These are phyloP conservation scores for Septoria linicola DNA, from an alignment of 2,329 filamentous ascomycete genomes.

Conservation along the genomic window DNA sequence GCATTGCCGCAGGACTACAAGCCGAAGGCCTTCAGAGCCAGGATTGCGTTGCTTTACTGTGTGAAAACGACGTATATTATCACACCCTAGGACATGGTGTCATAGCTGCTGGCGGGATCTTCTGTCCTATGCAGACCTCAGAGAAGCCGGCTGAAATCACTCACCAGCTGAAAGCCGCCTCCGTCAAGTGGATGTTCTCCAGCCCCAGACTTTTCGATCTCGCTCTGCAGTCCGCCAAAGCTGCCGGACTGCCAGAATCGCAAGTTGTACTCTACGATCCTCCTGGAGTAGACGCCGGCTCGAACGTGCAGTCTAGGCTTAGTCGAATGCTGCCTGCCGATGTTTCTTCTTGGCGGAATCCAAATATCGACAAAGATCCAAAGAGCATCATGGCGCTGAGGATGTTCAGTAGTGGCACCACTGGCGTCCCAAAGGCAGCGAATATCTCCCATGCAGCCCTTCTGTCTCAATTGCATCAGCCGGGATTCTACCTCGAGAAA, in stretches of 20 bases:
- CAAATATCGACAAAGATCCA: constrained; percentile 47
- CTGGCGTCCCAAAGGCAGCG: constrained; percentile 58
- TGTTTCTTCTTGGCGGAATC: constrained; percentile 46
- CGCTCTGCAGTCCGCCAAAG: constrained; percentile 39
- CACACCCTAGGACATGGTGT: constrained; percentile 16
- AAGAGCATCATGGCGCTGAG: constrained; percentile 43
- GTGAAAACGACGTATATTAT: constrained; percentile 18
- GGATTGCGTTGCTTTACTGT: constrained; percentile 18
- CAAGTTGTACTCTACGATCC: constrained; percentile 46
- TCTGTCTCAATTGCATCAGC: constrained; percentile 40
- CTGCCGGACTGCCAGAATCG: constrained; percentile 38
- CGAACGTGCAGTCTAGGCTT: neutral
- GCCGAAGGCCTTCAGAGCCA: neutral
- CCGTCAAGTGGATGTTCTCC: constrained; percentile 30
- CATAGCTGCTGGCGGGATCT: constrained; percentile 16
- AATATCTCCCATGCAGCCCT: constrained; percentile 59
- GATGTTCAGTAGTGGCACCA: constrained; percentile 59
- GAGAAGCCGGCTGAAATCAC: constrained; percentile 9
- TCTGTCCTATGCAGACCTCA: constrained; percentile 10
- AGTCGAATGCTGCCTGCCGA: constrained; percentile 10
- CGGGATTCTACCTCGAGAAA: neutral
- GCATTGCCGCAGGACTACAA: constrained; percentile 14
- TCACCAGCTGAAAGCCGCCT: constrained; percentile 11
- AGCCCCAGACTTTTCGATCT: constrained; percentile 28
- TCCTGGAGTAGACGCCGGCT: neutral